Base-by-base conservation (phyloP, 805 yeast species). In the Priceomyces carsonii region DNA sequence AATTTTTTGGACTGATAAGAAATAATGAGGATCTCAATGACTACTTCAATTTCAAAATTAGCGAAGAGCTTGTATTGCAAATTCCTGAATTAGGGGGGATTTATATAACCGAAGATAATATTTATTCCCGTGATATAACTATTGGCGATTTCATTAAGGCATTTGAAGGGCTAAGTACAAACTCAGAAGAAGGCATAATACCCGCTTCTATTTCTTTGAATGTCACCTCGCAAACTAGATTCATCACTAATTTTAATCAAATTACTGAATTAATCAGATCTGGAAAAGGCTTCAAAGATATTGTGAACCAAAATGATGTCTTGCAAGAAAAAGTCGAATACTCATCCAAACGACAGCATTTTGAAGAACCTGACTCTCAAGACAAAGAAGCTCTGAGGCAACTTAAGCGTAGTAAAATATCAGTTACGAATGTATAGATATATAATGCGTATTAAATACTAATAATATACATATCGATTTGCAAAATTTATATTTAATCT, bases 41-140 rank as follows among this genome's bases (percentile, higher is more conserved):
- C 14, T 42, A 59, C 6, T 50, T 50, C 25, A 39, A 45, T 9
- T 53, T 59, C 26, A 40, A 50, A 10, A 41, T 43, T 6, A 45
- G 45, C 12, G 57, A 63, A 12, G 69, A 63, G 29, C 40, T 61
- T 26, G 45, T 45, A 4, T 40, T 64, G 10, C 43, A 40, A 6
- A 36, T 63, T 8, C 60, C 64, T 2, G 63, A 62, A 38, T 39
- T 65, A 19, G 45, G 43, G 6, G 38, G 39, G 16, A 43, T 62
- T 17, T 30, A 35, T n/a, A 45, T 65, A n/a, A 40, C 63, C 2
- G 68, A 65, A 35, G 66, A 61, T 40, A 51, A 59, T 32, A 43
- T 52, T 3, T 55, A 59, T 37, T 37, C 60, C 3, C 40, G 48
- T 14, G 53, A 55, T 14, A 40, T 57, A 12, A 44, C 48, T 2